Percentiles rank a stretch among this genome's conserved stretches.
Conservation (phyloP, 1,139 yeast species). For the Pneumocystis jirovecii region DNA sequence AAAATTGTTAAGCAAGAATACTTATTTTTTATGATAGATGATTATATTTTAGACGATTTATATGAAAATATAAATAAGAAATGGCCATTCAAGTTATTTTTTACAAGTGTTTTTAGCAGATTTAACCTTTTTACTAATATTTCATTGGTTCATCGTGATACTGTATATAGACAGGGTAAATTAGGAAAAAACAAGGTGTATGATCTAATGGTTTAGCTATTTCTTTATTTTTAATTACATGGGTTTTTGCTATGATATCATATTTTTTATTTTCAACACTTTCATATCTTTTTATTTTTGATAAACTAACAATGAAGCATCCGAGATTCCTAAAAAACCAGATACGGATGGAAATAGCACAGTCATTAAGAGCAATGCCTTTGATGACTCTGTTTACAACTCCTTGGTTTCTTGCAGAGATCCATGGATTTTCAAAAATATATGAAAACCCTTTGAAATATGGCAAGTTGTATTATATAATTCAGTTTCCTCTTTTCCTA, state of each 20-base stretch:
- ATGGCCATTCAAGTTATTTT: neutral
- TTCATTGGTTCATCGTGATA: constrained; percentile 53
- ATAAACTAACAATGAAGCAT: constrained; percentile 78
- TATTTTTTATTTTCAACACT: constrained; percentile 63
- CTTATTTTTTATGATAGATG: neutral
- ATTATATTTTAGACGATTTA: neutral
- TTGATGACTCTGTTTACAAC: constrained; percentile 70
- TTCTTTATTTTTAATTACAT: constrained; percentile 47
- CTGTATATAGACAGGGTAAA: constrained; percentile 51
- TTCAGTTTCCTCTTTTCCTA: constrained; percentile 63
- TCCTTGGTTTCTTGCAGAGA: constrained; percentile 77
- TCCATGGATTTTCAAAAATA: constrained; percentile 67
- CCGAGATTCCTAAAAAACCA: constrained; percentile 93
- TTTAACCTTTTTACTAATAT: constrained; percentile 18
- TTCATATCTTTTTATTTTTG: constrained; percentile 66
- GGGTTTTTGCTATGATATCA: constrained; percentile 69
- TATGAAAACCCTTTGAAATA: constrained; percentile 50
- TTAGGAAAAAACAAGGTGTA: neutral
- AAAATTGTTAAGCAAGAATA: neutral
- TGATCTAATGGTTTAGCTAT: constrained; percentile 21
- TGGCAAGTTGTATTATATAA: constrained; percentile 51
- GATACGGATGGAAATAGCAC: constrained; percentile 59
- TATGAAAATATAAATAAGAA: neutral
- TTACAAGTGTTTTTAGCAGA: neutral
- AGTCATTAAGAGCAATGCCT: constrained; percentile 73